Percentiles rank a stretch among this genome's conserved stretches.
These are phyloP conservation scores for Trapa bicornis DNA, from an alignment of 345 rosid genomes.

Conservation along the genomic window DNA sequence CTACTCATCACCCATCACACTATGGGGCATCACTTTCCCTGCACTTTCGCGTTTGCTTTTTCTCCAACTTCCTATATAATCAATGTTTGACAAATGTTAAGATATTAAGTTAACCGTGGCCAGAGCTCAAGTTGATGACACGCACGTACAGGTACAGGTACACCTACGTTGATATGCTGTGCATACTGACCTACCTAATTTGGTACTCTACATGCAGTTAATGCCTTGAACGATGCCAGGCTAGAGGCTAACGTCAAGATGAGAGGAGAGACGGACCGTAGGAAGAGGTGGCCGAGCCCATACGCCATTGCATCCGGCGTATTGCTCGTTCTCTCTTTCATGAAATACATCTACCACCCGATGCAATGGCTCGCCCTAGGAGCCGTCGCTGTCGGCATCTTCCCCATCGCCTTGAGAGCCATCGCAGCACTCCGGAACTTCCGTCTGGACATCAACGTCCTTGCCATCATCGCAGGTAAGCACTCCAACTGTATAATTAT, in stretches of 20 bases:
- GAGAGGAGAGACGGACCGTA: constrained; percentile 35
- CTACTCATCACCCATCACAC: neutral
- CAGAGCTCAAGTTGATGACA: too few relatives aligned
- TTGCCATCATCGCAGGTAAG: constrained; percentile 63
- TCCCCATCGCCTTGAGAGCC: constrained; percentile 44
- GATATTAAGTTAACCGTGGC: too few relatives aligned
- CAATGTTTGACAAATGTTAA: too few relatives aligned
- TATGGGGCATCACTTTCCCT: neutral
- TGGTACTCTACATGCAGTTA: constrained; percentile 25
- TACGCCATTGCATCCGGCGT: constrained; percentile 50
- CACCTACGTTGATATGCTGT: neutral
- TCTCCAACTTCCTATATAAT: neutral
- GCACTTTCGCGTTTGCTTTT: neutral
- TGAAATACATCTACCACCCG: constrained; percentile 52
- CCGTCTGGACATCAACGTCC: constrained; percentile 57
- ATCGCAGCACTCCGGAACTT: constrained; percentile 30
- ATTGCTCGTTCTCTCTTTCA: constrained; percentile 36
- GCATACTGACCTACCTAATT: neutral
- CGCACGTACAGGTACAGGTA: too few relatives aligned
- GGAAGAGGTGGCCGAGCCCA: constrained; percentile 85
- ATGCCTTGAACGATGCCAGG: constrained; percentile 71
- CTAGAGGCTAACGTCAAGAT: constrained; percentile 67
- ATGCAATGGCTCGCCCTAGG: constrained; percentile 60
- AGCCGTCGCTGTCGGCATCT: constrained; percentile 51
- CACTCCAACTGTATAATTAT: neutral